phyloP scores from a whole-genome alignment of 208 protist genomes.

The Wallacemonas sp. region DNA sequence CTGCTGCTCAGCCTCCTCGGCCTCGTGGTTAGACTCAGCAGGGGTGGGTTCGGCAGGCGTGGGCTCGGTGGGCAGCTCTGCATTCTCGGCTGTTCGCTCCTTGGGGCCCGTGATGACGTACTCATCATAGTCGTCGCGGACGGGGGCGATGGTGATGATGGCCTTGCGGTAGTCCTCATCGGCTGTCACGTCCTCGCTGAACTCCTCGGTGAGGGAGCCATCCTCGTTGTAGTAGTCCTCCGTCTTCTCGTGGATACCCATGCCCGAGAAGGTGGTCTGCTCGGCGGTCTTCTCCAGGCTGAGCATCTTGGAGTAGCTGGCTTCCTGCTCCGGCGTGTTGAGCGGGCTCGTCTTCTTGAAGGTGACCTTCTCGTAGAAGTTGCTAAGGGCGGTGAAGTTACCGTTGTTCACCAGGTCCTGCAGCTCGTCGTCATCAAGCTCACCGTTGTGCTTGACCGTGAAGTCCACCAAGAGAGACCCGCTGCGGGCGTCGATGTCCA shows the following conservation, averaged over 20 bases:
- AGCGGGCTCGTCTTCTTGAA: slow-evolving; percentile 58
- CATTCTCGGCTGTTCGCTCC: slow-evolving; percentile 15
- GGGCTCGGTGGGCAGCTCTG: slow-evolving; percentile 17
- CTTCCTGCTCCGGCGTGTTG: slow-evolving; percentile 62
- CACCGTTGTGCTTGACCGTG: slow-evolving; percentile 67
- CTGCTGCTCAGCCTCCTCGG: too few species aligned
- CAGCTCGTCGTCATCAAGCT: slow-evolving; percentile 56
- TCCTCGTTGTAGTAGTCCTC: slow-evolving; percentile 64
- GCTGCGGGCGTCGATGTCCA: slow-evolving; percentile 44
- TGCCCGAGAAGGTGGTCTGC: slow-evolving; percentile 51
- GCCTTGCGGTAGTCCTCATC: slow-evolving; percentile 61
- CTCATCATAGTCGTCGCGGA: slow-evolving; percentile 67
- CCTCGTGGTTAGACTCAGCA: neutral
- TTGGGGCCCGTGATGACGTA: slow-evolving; percentile 14
- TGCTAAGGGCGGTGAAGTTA: slow-evolving; percentile 46
- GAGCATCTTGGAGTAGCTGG: slow-evolving; percentile 27
- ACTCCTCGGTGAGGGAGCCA: slow-evolving; percentile 53
- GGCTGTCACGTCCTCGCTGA: slow-evolving; percentile 31
- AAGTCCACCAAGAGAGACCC: slow-evolving; percentile 63
- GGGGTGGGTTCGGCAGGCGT: neutral
- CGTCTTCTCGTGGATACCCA: slow-evolving; percentile 44
- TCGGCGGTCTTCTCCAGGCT: slow-evolving; percentile 7
- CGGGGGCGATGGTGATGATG: slow-evolving; percentile 42
- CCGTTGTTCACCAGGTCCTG: slow-evolving; percentile 64
- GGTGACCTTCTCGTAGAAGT: slow-evolving; percentile 72